phyloP scores from a whole-genome alignment of 768 basidiomycete species.

The Russula brevipes region DNA sequence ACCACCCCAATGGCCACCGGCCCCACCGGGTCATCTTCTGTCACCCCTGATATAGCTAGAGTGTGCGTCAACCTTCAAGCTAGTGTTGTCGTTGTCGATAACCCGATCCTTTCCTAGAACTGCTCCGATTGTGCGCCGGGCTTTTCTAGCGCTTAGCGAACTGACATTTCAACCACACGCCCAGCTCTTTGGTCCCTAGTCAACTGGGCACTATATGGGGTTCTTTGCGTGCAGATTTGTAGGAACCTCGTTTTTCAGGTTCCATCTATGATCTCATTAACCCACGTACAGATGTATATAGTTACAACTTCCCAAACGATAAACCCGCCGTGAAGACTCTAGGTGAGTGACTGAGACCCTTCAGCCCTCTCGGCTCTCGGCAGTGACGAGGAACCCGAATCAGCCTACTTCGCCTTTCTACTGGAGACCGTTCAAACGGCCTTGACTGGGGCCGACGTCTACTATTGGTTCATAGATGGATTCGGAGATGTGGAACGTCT shows the following conservation, averaged over 20 bases:
- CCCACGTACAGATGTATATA: slow-evolving; percentile 14
- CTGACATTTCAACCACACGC: neutral
- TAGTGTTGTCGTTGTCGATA: too few species aligned
- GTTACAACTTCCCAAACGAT: slow-evolving; percentile 18
- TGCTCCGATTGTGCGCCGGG: slow-evolving; percentile 10
- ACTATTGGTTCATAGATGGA: slow-evolving; percentile 30
- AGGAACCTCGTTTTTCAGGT: neutral
- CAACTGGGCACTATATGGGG: slow-evolving; percentile 31
- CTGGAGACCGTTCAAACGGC: slow-evolving; percentile 29
- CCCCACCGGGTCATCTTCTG: neutral
- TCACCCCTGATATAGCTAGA: neutral
- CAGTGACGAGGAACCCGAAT: neutral
- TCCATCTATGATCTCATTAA: neutral
- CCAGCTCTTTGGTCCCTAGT: slow-evolving; percentile 22
- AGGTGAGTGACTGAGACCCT: neutral
- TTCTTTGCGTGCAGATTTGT: slow-evolving; percentile 32
- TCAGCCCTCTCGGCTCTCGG: neutral
- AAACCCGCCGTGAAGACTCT: neutral
- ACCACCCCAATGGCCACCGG: neutral
- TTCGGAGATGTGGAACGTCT: slow-evolving; percentile 31
- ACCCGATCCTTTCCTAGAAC: neutral
- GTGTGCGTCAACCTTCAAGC: neutral
- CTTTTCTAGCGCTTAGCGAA: neutral
- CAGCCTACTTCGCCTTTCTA: slow-evolving; percentile 30
- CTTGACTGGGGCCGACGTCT: slow-evolving; percentile 29